A percentile compares a stretch with the other conserved stretches of the same genome.
Conservation (phyloP, 2,329 filamentous ascomycete genomes). For the Fusarium miscanthi region DNA sequence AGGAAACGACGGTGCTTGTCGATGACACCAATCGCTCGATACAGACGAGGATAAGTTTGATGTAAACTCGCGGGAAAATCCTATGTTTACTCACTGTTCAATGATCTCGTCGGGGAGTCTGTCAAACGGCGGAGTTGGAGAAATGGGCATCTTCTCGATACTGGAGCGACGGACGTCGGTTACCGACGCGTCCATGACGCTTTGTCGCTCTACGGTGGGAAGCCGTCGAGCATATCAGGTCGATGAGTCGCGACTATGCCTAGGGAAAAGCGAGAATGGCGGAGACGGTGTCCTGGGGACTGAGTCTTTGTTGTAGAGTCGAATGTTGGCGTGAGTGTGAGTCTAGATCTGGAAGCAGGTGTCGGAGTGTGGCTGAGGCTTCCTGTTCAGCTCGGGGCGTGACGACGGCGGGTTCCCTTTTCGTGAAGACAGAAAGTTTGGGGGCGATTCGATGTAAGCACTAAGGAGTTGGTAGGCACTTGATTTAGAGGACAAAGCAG, state of each 20-base stretch:
- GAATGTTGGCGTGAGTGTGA: slow-evolving; percentile 19
- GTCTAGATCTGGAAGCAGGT: not conserved
- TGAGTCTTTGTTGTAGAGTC: slow-evolving; percentile 11
- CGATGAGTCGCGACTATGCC: slow-evolving; percentile 1
- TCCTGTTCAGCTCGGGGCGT: slow-evolving; percentile 21
- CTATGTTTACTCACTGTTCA: slow-evolving; percentile 65
- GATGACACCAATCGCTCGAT: not conserved
- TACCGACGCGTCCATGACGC: slow-evolving; percentile 48
- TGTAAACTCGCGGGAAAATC: not conserved
- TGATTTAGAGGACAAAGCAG: slow-evolving; percentile 10
- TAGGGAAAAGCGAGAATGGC: not conserved
- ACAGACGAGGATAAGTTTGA: not conserved
- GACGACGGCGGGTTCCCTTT: slow-evolving; percentile 23
- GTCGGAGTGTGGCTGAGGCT: slow-evolving; percentile 34
- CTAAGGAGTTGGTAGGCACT: slow-evolving; percentile 10
- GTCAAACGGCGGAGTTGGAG: slow-evolving; percentile 58
- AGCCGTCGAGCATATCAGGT: slow-evolving; percentile 41
- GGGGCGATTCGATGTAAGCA: slow-evolving; percentile 20
- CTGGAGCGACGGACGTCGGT: slow-evolving; percentile 48
- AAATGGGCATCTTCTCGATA: slow-evolving; percentile 49
- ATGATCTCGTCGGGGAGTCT: slow-evolving; percentile 76
- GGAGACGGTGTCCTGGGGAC: not conserved
- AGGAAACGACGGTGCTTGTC: not conserved
- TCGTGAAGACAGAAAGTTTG: slow-evolving; percentile 16
- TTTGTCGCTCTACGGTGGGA: slow-evolving; percentile 39